These are phyloP conservation scores for Rhodomyrtus tomentosa DNA, from an alignment of 345 rosid genomes.

Conservation along the genomic window DNA sequence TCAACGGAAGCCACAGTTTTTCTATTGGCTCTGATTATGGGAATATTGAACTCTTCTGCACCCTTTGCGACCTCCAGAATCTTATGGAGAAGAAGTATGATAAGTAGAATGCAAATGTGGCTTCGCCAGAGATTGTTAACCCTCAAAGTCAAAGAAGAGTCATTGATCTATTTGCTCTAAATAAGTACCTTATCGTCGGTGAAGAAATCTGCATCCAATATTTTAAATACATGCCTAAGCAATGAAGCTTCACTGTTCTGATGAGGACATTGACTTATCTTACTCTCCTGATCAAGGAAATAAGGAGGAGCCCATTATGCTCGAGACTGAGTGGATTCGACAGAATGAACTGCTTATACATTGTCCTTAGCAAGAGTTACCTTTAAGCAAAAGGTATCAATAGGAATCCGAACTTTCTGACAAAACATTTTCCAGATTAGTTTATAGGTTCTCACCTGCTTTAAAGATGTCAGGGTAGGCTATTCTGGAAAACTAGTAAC, in stretches of 20 bases:
- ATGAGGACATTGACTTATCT: conserved; percentile 11
- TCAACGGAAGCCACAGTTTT: conserved; percentile 48
- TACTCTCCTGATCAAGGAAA: conserved; percentile 36
- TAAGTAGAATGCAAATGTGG: neutral
- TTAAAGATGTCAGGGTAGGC: neutral
- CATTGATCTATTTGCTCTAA: neutral
- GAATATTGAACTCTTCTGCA: conserved; percentile 50
- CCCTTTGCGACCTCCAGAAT: conserved; percentile 43
- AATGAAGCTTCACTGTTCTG: conserved; percentile 21
- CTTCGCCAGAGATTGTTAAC: neutral
- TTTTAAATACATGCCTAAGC: conserved; percentile 24
- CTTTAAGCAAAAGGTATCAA: conserved; percentile 6
- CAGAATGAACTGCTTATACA: neutral
- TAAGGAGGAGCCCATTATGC: neutral
- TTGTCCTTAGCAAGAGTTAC: conserved; percentile 2
- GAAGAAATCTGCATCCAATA: conserved; percentile 60
- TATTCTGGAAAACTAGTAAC: neutral
- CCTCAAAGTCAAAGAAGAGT: neutral
- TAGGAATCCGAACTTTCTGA: conserved; percentile 18
- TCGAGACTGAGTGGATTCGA: neutral
- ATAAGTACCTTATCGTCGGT: conserved; percentile 45
- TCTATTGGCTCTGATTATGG: conserved; percentile 47
- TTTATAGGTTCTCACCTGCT: conserved; percentile 20
- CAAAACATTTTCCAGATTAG: conserved; percentile 14
- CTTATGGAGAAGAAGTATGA: conserved; percentile 7